These are phyloP conservation scores for Juglanconis oblonga DNA, from an alignment of 2,329 filamentous ascomycete genomes.

Conservation along the genomic window DNA sequence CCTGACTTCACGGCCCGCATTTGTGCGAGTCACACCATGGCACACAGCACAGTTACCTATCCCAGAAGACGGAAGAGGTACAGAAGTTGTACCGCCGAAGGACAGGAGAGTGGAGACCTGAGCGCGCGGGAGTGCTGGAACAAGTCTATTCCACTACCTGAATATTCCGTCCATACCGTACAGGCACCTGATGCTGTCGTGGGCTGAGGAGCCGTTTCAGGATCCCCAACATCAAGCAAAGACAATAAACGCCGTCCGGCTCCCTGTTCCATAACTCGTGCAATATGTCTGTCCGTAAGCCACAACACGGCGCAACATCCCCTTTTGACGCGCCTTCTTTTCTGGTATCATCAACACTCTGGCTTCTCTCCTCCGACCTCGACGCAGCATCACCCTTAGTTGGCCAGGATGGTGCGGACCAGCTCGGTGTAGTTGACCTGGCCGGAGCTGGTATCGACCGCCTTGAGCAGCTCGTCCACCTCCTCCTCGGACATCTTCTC, in stretches of 20 bases:
- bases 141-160: constrained; percentile 7
- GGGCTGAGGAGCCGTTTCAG: constrained; percentile 5
- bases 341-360: constrained; percentile 7
- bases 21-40: no score
- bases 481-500: constrained; percentile 99
- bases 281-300: constrained; percentile 3
- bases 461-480: constrained; percentile 97
- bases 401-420: constrained; percentile 82
- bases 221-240: constrained; percentile 18
- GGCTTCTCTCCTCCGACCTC: constrained; percentile 1
- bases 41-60: no score
- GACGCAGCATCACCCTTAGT: constrained; percentile 44
- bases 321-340: constrained; percentile 1
- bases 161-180: constrained; percentile 3
- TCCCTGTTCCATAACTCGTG: constrained; percentile 15
- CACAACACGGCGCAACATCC: neutral
- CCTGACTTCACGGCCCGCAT: no score
- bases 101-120: neutral
- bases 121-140: neutral
- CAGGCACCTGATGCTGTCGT: constrained; percentile 2
- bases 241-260: constrained; percentile 18
- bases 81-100: no score
- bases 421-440: constrained; percentile 97
- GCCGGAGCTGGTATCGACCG: constrained; percentile 90
- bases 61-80: no score